Conservation (phyloP, 345 rosid species). For the Lumnitzera littorea region DNA sequence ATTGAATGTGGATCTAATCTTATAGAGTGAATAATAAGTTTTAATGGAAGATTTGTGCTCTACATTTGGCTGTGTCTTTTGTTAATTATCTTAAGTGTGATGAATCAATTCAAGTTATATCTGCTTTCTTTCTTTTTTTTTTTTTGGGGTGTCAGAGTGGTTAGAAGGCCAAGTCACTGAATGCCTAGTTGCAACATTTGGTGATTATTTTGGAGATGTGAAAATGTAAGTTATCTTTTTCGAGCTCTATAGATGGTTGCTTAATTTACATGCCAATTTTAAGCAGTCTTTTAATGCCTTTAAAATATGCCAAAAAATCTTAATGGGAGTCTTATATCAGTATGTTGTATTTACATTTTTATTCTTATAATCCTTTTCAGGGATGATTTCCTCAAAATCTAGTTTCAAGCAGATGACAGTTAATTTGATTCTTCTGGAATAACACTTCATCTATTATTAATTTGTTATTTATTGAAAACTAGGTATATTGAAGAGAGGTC, state of each 20-base stretch:
- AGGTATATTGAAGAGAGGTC: slow-evolving; percentile 98
- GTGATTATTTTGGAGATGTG: slow-evolving; percentile 93
- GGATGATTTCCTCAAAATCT: too few species aligned
- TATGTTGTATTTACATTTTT: too few species aligned
- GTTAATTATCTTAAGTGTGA: neutral
- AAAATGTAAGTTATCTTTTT: slow-evolving; percentile 58
- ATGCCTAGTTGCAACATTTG: slow-evolving; percentile 86
- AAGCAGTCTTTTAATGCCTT: too few species aligned
- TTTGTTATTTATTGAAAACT: slow-evolving; percentile 10
- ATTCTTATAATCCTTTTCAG: too few species aligned
- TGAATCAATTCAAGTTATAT: neutral
- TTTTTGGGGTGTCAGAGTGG: slow-evolving; percentile 69
- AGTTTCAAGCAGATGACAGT: too few species aligned
- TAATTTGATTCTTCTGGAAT: too few species aligned
- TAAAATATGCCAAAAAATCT: too few species aligned
- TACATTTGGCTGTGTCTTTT: neutral
- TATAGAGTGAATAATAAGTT: neutral
- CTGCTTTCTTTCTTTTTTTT: slow-evolving; percentile 8
- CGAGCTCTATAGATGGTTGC: too few species aligned
- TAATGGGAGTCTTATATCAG: too few species aligned
- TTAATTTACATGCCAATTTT: too few species aligned
- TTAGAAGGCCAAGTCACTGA: slow-evolving; percentile 92
- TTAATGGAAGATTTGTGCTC: neutral
- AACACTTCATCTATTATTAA: too few species aligned
- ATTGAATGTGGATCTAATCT: too few species aligned